phyloP scores from a whole-genome alignment of 2,329 filamentous ascomycete species.

The Phaeophleospora eucalypticola region DNA sequence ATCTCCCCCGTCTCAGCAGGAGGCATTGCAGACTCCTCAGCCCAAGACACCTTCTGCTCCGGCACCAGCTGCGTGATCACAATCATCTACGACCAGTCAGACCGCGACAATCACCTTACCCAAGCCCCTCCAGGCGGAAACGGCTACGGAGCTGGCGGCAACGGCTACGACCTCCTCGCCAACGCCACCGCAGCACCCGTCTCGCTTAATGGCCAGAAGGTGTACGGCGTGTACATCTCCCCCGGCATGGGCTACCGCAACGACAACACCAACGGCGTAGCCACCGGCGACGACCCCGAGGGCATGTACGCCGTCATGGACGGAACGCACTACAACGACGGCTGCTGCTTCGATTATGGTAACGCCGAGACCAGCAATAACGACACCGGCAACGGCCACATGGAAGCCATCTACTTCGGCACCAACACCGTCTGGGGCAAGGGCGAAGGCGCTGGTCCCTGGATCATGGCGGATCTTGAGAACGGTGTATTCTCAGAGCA shows the following conservation, averaged over 20 bases:
- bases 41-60: conserved; percentile 57
- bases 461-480: conserved; percentile 66
- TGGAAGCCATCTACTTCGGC: conserved; percentile 64
- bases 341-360: conserved; percentile 46
- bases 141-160: background rate
- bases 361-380: conserved; percentile 38
- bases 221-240: conserved; percentile 61
- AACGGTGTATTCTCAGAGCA: conserved; percentile 60
- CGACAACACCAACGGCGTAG: conserved; percentile 49
- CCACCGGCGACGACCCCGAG: conserved; percentile 52
- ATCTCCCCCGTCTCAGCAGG: conserved; percentile 54
- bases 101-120: conserved; percentile 57
- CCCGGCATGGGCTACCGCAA: conserved; percentile 62
- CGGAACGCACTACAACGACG: conserved; percentile 55
- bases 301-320: conserved; percentile 59
- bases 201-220: conserved; percentile 53
- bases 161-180: background rate
- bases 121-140: conserved; percentile 51
- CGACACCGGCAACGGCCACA: conserved; percentile 57
- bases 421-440: conserved; percentile 51
- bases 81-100: conserved; percentile 62
- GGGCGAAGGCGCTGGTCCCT: conserved; percentile 57
- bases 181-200: conserved; percentile 52
- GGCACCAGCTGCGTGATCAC: conserved; percentile 59
- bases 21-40: conserved; percentile 57